phyloP scores from a whole-genome alignment of 2,329 filamentous ascomycete species.

The Clarireedia paspali region DNA sequence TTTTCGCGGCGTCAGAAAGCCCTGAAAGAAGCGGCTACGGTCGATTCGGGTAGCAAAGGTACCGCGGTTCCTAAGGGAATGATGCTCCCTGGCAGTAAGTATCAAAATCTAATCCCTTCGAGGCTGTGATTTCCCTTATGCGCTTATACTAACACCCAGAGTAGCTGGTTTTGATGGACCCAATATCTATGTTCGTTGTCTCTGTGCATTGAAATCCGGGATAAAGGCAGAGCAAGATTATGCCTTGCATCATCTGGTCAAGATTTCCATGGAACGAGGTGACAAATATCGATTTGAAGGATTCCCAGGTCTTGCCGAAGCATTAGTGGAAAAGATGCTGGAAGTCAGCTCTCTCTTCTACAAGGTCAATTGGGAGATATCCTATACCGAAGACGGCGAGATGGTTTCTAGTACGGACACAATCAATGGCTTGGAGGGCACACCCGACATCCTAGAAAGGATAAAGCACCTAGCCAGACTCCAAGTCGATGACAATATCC shows the following conservation, averaged over 20 bases:
- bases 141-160: conserved; percentile 11
- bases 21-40: conserved; percentile 32
- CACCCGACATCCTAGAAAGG: conserved; percentile 62
- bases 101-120: conserved; percentile 1
- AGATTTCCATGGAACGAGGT: conserved; percentile 88
- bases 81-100: conserved; percentile 58
- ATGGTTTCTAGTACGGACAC: conserved; percentile 40
- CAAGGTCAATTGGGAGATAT: conserved; percentile 72
- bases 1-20: conserved; percentile 53
- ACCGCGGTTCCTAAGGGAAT: conserved; percentile 38
- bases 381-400: conserved; percentile 57
- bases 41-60: conserved; percentile 29
- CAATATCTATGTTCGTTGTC: conserved; percentile 85
- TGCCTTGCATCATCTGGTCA: conserved; percentile 85
- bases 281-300: conserved; percentile 95
- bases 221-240: conserved; percentile 82
- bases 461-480: conserved; percentile 56
- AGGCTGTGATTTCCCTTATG: background rate
- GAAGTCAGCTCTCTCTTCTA: conserved; percentile 75
- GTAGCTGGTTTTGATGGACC: conserved; percentile 60
- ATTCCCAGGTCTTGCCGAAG: conserved; percentile 81
- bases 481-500: conserved; percentile 59
- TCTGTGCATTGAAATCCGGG: conserved; percentile 74
- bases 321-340: conserved; percentile 76
- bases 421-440: conserved; percentile 59